These are phyloP conservation scores for Panicum hallii DNA, from an alignment of 202 grass and related monocot genomes.

Conservation along the genomic window DNA sequence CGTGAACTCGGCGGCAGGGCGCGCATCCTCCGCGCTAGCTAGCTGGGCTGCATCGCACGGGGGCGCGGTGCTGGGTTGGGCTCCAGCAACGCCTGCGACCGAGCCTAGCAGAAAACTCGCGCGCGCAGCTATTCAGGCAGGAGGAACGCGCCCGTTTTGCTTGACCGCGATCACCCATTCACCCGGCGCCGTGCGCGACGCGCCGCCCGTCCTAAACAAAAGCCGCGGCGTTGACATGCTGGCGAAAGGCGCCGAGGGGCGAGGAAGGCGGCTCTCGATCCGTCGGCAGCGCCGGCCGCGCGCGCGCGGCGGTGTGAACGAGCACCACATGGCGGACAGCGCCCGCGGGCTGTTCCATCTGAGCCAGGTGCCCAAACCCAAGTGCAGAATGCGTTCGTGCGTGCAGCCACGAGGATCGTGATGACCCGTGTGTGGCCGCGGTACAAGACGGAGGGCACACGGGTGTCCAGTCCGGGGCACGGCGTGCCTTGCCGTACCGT, in stretches of 20 bases:
- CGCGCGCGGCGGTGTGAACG: neutral
- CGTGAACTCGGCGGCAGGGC: no score
- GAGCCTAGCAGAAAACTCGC: no score
- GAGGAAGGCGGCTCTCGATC: no score
- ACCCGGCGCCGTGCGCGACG: no score
- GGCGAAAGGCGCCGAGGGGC: neutral
- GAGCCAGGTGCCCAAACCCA: neutral
- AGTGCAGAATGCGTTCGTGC: neutral
- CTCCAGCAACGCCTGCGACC: neutral
- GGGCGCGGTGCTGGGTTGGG: neutral
- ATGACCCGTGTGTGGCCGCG: neutral
- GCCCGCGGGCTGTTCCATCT: neutral
- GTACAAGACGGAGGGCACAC: neutral
- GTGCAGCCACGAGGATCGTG: neutral
- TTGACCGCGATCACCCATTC: no score
- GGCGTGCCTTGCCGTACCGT: neutral
- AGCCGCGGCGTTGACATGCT: constrained; percentile 4
- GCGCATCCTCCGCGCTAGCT: no score
- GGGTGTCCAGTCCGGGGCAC: neutral
- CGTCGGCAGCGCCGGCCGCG: neutral
- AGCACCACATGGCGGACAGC: neutral
- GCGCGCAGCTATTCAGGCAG: no score
- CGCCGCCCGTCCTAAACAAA: neutral
- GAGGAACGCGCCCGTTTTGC: no score
- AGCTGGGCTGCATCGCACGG: no score